A percentile compares a stretch with the other conserved stretches of the same genome.
These are phyloP conservation scores for Populus trichocarpa DNA, from an alignment of 441 rosid species.

Conservation along the genomic window DNA sequence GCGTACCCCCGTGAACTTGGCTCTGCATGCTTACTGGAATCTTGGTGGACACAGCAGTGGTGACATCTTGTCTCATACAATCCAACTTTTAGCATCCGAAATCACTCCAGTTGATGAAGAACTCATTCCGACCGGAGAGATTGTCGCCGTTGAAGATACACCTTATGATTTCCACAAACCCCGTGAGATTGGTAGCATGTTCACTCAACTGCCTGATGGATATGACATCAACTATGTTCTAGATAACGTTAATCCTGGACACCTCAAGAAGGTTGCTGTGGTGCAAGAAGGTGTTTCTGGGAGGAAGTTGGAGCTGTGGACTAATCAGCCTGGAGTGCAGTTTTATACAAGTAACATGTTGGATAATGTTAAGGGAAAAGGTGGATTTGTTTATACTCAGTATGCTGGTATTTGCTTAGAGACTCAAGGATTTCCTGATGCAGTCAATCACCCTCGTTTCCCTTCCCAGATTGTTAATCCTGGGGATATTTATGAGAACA, in stretches of 20 bases:
- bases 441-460: conserved; percentile 51
- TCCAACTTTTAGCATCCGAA: conserved; percentile 47
- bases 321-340: conserved; percentile 66
- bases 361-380: conserved; percentile 48
- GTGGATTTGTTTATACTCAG: conserved; percentile 33
- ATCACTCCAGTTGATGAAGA: conserved; percentile 64
- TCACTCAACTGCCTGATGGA: conserved; percentile 46
- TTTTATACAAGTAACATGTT: conserved; percentile 64
- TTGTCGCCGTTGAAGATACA: conserved; percentile 37
- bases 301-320: conserved; percentile 77
- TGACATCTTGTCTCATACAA: conserved; percentile 47
- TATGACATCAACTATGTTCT: conserved; percentile 76
- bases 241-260: conserved; percentile 21
- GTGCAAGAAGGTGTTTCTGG: conserved; percentile 48
- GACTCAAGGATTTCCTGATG: conserved; percentile 75
- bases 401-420: conserved; percentile 62
- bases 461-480: conserved; percentile 50
- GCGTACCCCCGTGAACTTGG: conserved; percentile 69
- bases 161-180: conserved; percentile 58
- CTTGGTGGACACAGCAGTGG: conserved; percentile 65
- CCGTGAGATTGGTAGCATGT: conserved; percentile 39
- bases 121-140: conserved; percentile 73
- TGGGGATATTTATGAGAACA: conserved; percentile 39
- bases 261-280: conserved; percentile 48
- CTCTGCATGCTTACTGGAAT: conserved; percentile 79